Evolutionary conservation across 495 filamentous ascomycete species (phyloP).

Genomic region (Aspergillus ostianus): DNA sequence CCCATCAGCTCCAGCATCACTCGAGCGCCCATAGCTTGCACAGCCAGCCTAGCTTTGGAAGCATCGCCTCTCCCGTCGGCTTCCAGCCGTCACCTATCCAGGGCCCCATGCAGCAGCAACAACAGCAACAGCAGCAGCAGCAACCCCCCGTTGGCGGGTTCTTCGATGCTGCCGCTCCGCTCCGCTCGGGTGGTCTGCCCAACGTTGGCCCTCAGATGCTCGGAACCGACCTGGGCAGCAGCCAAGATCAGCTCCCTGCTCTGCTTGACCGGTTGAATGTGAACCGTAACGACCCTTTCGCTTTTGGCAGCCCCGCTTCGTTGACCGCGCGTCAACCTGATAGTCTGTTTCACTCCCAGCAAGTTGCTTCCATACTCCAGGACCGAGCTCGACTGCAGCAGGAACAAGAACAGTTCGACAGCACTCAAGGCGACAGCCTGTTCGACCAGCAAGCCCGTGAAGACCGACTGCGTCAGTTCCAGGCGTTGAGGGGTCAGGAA

Average conservation of each 20-base stretch:
- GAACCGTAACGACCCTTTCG: slow-evolving; percentile 49
- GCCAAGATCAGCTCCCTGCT: slow-evolving; percentile 60
- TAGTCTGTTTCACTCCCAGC: slow-evolving; percentile 52
- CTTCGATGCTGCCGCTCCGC: slow-evolving; percentile 60
- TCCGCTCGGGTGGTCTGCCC: slow-evolving; percentile 39
- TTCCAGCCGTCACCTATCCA: slow-evolving; percentile 74
- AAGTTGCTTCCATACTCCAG: slow-evolving; percentile 58
- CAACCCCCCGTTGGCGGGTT: slow-evolving; percentile 59
- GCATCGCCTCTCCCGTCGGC: slow-evolving; percentile 80
- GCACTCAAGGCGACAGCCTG: slow-evolving; percentile 39
- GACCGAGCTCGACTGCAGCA: slow-evolving; percentile 61
- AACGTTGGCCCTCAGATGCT: slow-evolving; percentile 51
- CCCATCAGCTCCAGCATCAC: slow-evolving; percentile 77
- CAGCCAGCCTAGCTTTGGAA: slow-evolving; percentile 91
- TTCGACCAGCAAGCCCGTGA: slow-evolving; percentile 54
- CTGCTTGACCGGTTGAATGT: slow-evolving; percentile 61
- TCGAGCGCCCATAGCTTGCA: slow-evolving; percentile 92
- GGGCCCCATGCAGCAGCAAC: slow-evolving; percentile 56
- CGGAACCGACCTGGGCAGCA: slow-evolving; percentile 45
- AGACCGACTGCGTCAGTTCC: slow-evolving; percentile 64
- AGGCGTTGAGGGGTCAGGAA: slow-evolving; percentile 56
- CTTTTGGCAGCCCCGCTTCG: slow-evolving; percentile 48
- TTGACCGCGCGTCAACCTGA: slow-evolving; percentile 56
- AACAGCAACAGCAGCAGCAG: slow-evolving; percentile 33
- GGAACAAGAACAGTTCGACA: slow-evolving; percentile 63